Evolutionary conservation across 495 filamentous ascomycete species (phyloP).

Genomic region (Penicillium alfredii): DNA sequence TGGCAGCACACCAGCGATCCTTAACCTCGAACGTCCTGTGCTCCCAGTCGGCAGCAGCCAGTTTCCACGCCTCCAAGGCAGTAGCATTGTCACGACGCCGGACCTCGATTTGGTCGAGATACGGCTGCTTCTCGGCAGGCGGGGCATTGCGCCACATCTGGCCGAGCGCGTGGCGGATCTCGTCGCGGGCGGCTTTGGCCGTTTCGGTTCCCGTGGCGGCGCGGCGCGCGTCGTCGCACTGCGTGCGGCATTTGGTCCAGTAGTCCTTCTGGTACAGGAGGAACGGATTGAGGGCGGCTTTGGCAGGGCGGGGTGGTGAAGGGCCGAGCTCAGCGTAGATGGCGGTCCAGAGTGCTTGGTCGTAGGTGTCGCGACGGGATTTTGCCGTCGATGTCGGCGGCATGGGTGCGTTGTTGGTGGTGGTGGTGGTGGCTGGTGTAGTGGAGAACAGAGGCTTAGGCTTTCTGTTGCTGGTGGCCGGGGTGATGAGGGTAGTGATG

Average conservation of each 20-base stretch:
- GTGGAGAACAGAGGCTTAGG: constrained; percentile 2
- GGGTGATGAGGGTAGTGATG: constrained; percentile 3
- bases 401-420: constrained; percentile 11
- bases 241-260: constrained; percentile 66
- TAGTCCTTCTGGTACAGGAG: constrained; percentile 66
- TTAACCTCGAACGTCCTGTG: constrained; percentile 52
- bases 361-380: constrained; percentile 59
- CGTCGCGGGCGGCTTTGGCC: constrained; percentile 60
- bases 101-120: constrained; percentile 61
- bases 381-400: constrained; percentile 41
- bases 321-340: constrained; percentile 66
- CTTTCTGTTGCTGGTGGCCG: constrained; percentile 7
- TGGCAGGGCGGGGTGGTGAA: constrained; percentile 62
- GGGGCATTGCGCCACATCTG: constrained; percentile 81
- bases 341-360: constrained; percentile 63
- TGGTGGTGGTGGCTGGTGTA: constrained; percentile 4
- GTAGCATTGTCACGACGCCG: constrained; percentile 59
- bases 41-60: constrained; percentile 63
- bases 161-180: constrained; percentile 74
- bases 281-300: constrained; percentile 66
- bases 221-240: constrained; percentile 63
- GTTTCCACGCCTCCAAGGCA: constrained; percentile 51
- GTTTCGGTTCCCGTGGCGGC: constrained; percentile 58
- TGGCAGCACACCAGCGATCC: constrained; percentile 54
- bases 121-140: constrained; percentile 64